Percentiles rank a stretch among this genome's conserved stretches.
phyloP scores from a whole-genome alignment of 2,329 filamentous ascomycete genomes.

The Nemania sp. region DNA sequence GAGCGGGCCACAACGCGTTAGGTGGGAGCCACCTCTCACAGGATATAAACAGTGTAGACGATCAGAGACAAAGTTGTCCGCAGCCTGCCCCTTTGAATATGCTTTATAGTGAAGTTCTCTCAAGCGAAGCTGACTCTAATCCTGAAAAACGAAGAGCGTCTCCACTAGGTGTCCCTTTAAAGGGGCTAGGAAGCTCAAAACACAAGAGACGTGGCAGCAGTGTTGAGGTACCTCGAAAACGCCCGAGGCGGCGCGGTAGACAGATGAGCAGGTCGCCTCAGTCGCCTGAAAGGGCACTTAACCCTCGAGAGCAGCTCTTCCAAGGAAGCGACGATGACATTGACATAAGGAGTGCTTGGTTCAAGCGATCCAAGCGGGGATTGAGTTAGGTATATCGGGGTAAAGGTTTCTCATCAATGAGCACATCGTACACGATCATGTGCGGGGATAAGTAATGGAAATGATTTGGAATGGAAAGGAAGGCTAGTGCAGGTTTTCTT shows the following conservation, averaged over 20 bases:
- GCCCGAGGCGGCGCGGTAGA: constrained; percentile 25
- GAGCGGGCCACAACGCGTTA: neutral
- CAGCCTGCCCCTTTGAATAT: neutral
- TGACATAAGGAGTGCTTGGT: constrained; percentile 31
- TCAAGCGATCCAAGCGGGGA: constrained; percentile 26
- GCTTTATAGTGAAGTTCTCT: neutral
- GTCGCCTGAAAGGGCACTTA: constrained; percentile 14
- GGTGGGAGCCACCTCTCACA: neutral
- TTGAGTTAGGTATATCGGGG: constrained; percentile 5
- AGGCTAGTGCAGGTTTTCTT: neutral
- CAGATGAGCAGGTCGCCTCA: constrained; percentile 6
- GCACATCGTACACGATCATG: neutral
- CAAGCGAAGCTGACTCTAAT: neutral
- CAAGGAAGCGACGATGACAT: constrained; percentile 18
- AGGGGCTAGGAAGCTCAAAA: neutral
- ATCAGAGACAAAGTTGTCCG: neutral
- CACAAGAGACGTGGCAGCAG: neutral
- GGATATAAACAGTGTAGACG: neutral
- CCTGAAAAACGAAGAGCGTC: neutral
- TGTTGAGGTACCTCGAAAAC: neutral
- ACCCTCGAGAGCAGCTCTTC: constrained; percentile 33
- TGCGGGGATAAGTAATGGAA: neutral
- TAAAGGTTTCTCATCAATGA: neutral
- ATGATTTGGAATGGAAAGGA: neutral
- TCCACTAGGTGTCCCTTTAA: neutral